These are phyloP conservation scores for Puccinellia tenuiflora DNA, from an alignment of 176 grass and related monocot genomes.

Conservation along the genomic window DNA sequence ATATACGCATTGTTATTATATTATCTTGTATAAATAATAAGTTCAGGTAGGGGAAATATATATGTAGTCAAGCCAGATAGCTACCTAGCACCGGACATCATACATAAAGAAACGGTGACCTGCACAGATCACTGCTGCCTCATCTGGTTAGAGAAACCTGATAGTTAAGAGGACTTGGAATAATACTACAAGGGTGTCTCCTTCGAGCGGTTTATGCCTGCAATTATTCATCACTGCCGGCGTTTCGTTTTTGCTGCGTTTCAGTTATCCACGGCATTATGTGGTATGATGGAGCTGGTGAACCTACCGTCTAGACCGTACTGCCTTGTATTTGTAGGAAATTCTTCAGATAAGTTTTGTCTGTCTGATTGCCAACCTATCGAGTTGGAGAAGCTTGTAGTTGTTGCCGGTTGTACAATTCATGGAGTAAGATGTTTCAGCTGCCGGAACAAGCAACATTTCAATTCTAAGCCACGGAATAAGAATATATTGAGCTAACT, in stretches of 20 bases:
- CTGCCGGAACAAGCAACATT: background rate
- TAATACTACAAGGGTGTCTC: background rate
- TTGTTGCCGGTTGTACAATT: background rate
- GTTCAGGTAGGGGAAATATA: background rate
- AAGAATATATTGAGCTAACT: background rate
- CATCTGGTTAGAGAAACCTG: conserved; percentile 5
- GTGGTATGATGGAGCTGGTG: conserved; percentile 18
- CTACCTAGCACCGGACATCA: conserved; percentile 25
- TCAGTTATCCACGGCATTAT: background rate
- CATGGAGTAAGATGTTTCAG: background rate
- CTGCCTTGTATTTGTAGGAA: background rate
- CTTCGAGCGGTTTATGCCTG: background rate
- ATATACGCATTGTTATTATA: background rate
- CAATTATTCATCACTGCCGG: background rate
- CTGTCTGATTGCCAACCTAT: background rate
- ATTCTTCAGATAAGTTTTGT: background rate
- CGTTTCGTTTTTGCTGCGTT: background rate
- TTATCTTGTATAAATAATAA: background rate
- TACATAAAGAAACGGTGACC: conserved; percentile 7
- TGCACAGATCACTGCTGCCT: conserved; percentile 1
- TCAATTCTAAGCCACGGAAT: background rate
- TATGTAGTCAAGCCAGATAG: conserved; percentile 12
- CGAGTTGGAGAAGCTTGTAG: background rate
- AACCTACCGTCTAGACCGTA: conserved; percentile 19
- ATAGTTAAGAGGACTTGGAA: background rate